These are phyloP conservation scores for Pseudonitzschia multistriata DNA, from an alignment of 108 stramenopile genomes.

Conservation along the genomic window DNA sequence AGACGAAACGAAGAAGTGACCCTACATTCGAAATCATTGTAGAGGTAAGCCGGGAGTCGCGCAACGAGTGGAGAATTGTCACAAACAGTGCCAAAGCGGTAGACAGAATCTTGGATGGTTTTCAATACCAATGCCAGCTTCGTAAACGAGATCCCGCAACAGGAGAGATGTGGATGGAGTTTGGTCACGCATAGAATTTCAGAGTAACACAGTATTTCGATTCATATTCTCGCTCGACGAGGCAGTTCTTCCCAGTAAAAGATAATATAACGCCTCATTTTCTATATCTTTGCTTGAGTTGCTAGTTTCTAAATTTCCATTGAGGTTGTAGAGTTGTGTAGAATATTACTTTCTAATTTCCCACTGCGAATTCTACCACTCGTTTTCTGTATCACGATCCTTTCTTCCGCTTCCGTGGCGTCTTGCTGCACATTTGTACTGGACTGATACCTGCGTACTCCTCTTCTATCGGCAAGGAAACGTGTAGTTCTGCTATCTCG, in stretches of 20 bases:
- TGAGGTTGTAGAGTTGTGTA: too few species aligned
- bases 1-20: slow-evolving; percentile 21
- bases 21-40: slow-evolving; percentile 55
- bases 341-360: too few species aligned
- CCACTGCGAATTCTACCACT: too few species aligned
- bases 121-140: slow-evolving; percentile 22
- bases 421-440: too few species aligned
- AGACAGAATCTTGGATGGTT: slow-evolving; percentile 36
- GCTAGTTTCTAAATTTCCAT: too few species aligned
- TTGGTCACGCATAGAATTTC: slow-evolving; percentile 25
- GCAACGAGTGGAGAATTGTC: slow-evolving; percentile 45
- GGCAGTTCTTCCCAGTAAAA: neutral
- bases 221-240: neutral
- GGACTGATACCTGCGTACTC: too few species aligned
- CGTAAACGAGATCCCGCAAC: slow-evolving; percentile 30
- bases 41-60: slow-evolving; percentile 29
- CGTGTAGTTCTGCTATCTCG: too few species aligned
- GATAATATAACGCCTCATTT: too few species aligned
- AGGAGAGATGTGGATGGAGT: neutral
- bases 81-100: slow-evolving; percentile 37
- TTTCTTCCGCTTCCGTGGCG: too few species aligned
- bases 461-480: too few species aligned
- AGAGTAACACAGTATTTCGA: neutral
- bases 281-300: too few species aligned
- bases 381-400: too few species aligned